Conservation (phyloP, 768 basidiomycete species). For the Termitomyces sp. region DNA sequence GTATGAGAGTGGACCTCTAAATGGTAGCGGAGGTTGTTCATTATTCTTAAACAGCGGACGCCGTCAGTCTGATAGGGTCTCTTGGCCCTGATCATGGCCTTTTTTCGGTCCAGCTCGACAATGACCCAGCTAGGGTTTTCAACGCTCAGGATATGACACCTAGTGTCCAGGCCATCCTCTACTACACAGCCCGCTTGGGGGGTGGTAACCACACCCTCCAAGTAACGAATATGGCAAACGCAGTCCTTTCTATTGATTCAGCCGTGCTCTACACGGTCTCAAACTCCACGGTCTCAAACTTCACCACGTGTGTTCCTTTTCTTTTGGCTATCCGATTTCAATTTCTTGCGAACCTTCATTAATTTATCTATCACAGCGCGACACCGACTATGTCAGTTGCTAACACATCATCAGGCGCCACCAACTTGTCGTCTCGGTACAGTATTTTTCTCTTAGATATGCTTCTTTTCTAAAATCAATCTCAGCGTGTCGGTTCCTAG, state of each 20-base stretch:
- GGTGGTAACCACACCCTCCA: conserved; percentile 2
- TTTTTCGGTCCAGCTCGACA: conserved; percentile 4
- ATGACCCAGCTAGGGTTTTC: background rate
- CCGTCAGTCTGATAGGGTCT: background rate
- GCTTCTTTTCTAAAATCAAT: background rate
- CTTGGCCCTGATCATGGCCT: conserved; percentile 2
- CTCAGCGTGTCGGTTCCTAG: too few relatives aligned
- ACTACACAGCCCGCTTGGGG: background rate
- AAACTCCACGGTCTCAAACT: too few relatives aligned
- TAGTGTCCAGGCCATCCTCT: background rate
- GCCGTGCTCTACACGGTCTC: background rate
- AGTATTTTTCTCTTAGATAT: background rate
- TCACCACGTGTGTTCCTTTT: background rate
- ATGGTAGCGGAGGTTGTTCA: background rate
- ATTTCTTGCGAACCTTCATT: background rate
- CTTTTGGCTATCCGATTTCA: background rate
- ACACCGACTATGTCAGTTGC: background rate
- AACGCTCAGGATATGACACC: background rate
- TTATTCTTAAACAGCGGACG: background rate
- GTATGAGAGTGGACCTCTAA: background rate
- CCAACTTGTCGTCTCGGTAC: background rate
- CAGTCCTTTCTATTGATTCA: background rate
- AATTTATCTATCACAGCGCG: background rate
- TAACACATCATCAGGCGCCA: background rate
- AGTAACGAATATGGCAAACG: background rate